These are phyloP conservation scores for Senna tora DNA, from an alignment of 306 rosid species.

Conservation along the genomic window DNA sequence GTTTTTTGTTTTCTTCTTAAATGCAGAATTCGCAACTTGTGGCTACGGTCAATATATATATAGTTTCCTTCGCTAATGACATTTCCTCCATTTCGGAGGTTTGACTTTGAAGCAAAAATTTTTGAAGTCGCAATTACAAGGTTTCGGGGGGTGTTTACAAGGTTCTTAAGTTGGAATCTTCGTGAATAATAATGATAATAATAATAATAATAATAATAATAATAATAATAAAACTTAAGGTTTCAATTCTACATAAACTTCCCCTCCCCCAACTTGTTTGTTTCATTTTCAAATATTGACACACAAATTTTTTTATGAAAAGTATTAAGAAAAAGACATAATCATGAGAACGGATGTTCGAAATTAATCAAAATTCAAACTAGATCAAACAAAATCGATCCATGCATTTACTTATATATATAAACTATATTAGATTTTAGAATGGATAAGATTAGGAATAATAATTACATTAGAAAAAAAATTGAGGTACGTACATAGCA, in stretches of 20 bases:
- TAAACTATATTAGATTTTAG: too few species aligned
- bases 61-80: neutral
- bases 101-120: slow-evolving; percentile 10
- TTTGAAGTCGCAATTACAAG: neutral
- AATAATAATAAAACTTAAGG: neutral
- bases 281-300: neutral
- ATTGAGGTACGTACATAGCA: too few species aligned
- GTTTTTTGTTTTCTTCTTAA: neutral
- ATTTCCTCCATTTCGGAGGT: slow-evolving; percentile 12
- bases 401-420: too few species aligned
- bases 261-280: neutral
- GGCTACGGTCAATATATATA: too few species aligned
- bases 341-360: too few species aligned
- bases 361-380: too few species aligned
- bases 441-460: too few species aligned
- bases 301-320: neutral
- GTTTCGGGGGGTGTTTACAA: neutral
- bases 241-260: neutral
- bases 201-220: too few species aligned
- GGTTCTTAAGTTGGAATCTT: neutral
- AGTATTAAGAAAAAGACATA: too few species aligned
- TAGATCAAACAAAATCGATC: too few species aligned
- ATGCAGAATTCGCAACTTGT: too few species aligned
- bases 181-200: neutral
- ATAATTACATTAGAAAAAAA: too few species aligned